A percentile compares a stretch with the other conserved stretches of the same genome.
Conservation (phyloP, 2,329 filamentous ascomycete genomes). For the Trichoderma semiorbis region DNA sequence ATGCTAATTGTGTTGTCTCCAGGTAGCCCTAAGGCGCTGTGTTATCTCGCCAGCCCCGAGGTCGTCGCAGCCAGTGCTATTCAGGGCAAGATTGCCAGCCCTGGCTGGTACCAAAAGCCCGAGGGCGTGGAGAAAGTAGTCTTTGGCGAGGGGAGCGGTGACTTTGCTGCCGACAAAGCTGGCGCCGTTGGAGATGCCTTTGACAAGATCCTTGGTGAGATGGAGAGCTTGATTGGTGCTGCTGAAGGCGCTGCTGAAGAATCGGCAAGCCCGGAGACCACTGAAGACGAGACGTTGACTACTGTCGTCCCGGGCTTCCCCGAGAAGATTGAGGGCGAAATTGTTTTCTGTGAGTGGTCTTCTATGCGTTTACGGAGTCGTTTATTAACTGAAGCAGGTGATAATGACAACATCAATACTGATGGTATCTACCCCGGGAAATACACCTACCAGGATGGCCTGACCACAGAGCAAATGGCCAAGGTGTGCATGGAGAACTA, state of each 20-base stretch:
- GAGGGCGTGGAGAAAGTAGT: constrained; percentile 64
- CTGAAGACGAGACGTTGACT: constrained; percentile 22
- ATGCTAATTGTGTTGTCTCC: neutral
- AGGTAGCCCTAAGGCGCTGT: constrained; percentile 47
- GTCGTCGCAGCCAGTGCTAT: constrained; percentile 89
- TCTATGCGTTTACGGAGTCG: neutral
- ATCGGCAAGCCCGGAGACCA: neutral
- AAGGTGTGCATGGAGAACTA: constrained; percentile 94
- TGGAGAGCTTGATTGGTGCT: constrained; percentile 22
- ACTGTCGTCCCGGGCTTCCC: constrained; percentile 83
- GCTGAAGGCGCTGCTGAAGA: constrained; percentile 13
- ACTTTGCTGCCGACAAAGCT: constrained; percentile 60
- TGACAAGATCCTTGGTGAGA: constrained; percentile 65
- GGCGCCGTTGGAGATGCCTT: constrained; percentile 66
- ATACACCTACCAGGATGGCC: constrained; percentile 86
- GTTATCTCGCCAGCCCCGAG: constrained; percentile 82
- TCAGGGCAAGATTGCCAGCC: constrained; percentile 66
- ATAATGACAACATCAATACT: constrained; percentile 72
- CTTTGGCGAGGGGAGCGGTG: constrained; percentile 68
- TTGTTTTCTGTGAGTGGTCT: constrained; percentile 58
- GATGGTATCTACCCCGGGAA: constrained; percentile 91
- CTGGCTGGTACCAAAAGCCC: constrained; percentile 73
- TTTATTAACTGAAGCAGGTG: neutral
- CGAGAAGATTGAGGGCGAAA: constrained; percentile 76
- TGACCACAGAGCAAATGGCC: constrained; percentile 76